phyloP scores from a whole-genome alignment of 257 asterid species.

The Jacaranda copaia region DNA sequence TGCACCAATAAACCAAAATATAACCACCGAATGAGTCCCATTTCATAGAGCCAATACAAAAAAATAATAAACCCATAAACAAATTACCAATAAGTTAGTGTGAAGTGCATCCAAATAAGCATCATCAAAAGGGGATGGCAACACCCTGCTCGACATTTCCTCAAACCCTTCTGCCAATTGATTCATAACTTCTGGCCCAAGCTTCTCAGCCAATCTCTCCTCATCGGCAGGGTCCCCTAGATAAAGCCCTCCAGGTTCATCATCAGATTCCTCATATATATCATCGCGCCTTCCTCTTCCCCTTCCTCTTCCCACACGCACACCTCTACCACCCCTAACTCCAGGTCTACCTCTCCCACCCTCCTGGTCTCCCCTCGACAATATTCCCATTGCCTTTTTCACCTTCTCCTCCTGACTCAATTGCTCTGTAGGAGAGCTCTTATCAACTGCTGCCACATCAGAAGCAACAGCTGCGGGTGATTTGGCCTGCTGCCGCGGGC shows the following conservation, averaged over 20 bases:
- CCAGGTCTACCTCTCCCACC: constrained; percentile 31
- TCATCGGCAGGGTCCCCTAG: constrained; percentile 64
- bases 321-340: constrained; percentile 32
- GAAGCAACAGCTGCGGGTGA: background rate
- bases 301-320: constrained; percentile 51
- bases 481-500: constrained; percentile 38
- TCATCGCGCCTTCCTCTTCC: constrained; percentile 49
- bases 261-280: constrained; percentile 48
- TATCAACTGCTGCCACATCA: constrained; percentile 17
- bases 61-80: constrained; percentile 19
- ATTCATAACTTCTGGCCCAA: constrained; percentile 75
- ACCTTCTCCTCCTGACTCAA: constrained; percentile 66
- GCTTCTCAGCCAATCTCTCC: constrained; percentile 64
- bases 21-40: constrained; percentile 23
- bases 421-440: constrained; percentile 39
- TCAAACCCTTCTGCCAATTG: constrained; percentile 71
- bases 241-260: constrained; percentile 46
- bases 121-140: constrained; percentile 73
- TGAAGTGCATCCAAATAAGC: constrained; percentile 71
- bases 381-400: constrained; percentile 57
- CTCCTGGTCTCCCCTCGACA: constrained; percentile 49
- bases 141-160: constrained; percentile 60
- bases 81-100: constrained; percentile 70
- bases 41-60: constrained; percentile 18
- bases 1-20: constrained; percentile 39